phyloP scores from a whole-genome alignment of 768 basidiomycete genomes.

The Tephrocybe sp. region DNA sequence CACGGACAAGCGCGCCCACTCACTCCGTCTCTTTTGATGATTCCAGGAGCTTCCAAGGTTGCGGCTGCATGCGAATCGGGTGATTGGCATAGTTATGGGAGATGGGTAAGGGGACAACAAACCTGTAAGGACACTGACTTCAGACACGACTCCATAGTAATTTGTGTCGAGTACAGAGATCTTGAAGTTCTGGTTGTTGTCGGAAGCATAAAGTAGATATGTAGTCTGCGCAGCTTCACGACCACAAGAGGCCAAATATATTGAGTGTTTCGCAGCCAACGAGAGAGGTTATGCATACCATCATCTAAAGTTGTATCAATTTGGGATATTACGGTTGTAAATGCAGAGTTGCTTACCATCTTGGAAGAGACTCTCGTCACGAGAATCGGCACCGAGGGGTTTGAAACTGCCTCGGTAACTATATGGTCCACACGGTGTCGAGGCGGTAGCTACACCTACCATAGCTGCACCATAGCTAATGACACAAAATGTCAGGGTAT shows the following conservation, averaged over 20 bases:
- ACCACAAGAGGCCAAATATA: not conserved
- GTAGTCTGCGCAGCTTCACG: slow-evolving; percentile 40
- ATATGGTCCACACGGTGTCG: slow-evolving; percentile 59
- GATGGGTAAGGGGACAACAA: slow-evolving; percentile 7
- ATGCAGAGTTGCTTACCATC: slow-evolving; percentile 25
- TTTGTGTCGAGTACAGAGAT: slow-evolving; percentile 54
- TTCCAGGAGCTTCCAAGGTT: slow-evolving; percentile 60
- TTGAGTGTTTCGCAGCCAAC: not conserved
- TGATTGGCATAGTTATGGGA: not conserved
- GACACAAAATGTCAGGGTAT: not conserved
- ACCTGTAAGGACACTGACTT: slow-evolving; percentile 45
- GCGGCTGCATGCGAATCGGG: slow-evolving; percentile 30
- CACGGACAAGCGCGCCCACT: not conserved
- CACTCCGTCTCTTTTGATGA: slow-evolving; percentile 56
- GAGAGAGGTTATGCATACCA: slow-evolving; percentile 20
- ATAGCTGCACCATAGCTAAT: slow-evolving; percentile 59
- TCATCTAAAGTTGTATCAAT: slow-evolving; percentile 29
- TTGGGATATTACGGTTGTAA: not conserved
- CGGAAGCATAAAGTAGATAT: slow-evolving; percentile 63
- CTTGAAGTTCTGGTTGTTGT: slow-evolving; percentile 71
- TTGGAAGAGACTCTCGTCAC: slow-evolving; percentile 57
- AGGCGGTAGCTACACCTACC: slow-evolving; percentile 60
- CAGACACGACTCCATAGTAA: slow-evolving; percentile 53
- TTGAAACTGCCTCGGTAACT: slow-evolving; percentile 52
- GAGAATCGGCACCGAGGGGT: slow-evolving; percentile 56